Evolutionary conservation across 106 monocot species (phyloP), one percentile per base, ranked within the genome.

Genomic region (Acanthochlamys bracteata): DNA sequence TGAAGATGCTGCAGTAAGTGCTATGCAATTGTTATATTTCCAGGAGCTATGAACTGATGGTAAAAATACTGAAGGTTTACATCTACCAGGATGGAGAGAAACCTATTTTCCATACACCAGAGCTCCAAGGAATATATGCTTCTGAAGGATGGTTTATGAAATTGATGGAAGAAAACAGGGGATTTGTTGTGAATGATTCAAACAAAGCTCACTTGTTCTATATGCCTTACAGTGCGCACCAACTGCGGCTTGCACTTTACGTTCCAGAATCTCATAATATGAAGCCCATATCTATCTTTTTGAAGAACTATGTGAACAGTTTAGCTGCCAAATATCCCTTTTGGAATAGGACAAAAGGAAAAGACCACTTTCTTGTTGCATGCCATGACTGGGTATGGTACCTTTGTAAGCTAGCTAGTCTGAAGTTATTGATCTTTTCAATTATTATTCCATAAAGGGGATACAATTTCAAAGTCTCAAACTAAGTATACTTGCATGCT

Each of bases 1-100:
- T 46, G 14, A 10, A 14, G 14, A 10, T 46, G 45, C 45, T 46
- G 8, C 8, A 46, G 45, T 8, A 46, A 14, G 14, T 46, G 45
- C 14, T 14, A 10, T 46, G 45, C 45, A 10, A 46, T 46, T 8
- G 8, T 46, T 46, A 24, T 16, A 0, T 39, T 60, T 78, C 22
- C 76, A 92, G 91, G 86, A 92, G 91, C 71, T 92, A 86, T 64
- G 84, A 86, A 69, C 20, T 86, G 23, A 92, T 92, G 91, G 91
- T 86, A 59, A 71, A 49, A 59, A 74, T 69, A 47, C 69, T 92
- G 26, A 92, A 86, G 67, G 83, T 92, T 33, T 92, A 84, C 64
- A 75, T 86, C 53, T 92, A 92, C 57, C 61, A 67, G 58, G 86
- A 92, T 7, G 91, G 91, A 49, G 24, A 22, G 9, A 78, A 39